Percentiles rank a stretch among this genome's conserved stretches.
Conservation (phyloP, 1,139 yeast genomes). For the Blastobotrys raffinosifermentans region DNA sequence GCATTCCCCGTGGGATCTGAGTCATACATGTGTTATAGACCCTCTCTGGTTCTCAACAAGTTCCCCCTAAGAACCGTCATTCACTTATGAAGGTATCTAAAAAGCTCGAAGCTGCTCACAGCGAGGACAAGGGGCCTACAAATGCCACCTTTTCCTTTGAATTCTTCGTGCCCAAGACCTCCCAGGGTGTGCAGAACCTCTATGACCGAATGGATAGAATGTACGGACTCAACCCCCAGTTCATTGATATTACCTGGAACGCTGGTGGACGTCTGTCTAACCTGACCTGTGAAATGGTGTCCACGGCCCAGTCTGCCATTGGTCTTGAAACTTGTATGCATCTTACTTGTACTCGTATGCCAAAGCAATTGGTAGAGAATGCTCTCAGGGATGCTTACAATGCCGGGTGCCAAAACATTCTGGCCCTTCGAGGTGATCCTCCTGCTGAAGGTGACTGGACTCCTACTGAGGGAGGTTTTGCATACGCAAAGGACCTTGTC, state of each 20-base stretch:
- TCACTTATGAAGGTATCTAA: slow-evolving; percentile 36
- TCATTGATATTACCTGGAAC: slow-evolving; percentile 96
- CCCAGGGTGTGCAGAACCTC: slow-evolving; percentile 92
- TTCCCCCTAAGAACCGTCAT: no score
- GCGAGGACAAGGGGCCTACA: slow-evolving; percentile 17
- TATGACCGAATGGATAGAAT: slow-evolving; percentile 97
- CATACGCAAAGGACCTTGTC: slow-evolving; percentile 76
- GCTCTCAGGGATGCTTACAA: slow-evolving; percentile 82
- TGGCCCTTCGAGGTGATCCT: slow-evolving; percentile 94
- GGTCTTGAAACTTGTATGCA: slow-evolving; percentile 98
- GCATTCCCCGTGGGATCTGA: no score
- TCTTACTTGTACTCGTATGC: slow-evolving; percentile 94
- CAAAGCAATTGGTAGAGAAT: slow-evolving; percentile 68
- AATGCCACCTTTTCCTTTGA: slow-evolving; percentile 84
- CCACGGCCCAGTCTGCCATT: slow-evolving; percentile 84
- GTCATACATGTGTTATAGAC: no score
- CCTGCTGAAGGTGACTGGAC: slow-evolving; percentile 60
- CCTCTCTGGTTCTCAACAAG: no score
- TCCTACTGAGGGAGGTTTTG: slow-evolving; percentile 61
- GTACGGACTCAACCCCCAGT: slow-evolving; percentile 88
- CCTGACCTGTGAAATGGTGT: slow-evolving; percentile 83
- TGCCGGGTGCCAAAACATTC: slow-evolving; percentile 90
- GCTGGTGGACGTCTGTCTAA: slow-evolving; percentile 89
- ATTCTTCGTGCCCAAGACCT: slow-evolving; percentile 96
- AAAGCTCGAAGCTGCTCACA: slow-evolving; percentile 35